Percentiles rank a stretch among this genome's conserved stretches.
These are phyloP conservation scores for Hemisphaericaspora subhashii DNA, from an alignment of 1,139 yeast genomes.

Conservation along the genomic window DNA sequence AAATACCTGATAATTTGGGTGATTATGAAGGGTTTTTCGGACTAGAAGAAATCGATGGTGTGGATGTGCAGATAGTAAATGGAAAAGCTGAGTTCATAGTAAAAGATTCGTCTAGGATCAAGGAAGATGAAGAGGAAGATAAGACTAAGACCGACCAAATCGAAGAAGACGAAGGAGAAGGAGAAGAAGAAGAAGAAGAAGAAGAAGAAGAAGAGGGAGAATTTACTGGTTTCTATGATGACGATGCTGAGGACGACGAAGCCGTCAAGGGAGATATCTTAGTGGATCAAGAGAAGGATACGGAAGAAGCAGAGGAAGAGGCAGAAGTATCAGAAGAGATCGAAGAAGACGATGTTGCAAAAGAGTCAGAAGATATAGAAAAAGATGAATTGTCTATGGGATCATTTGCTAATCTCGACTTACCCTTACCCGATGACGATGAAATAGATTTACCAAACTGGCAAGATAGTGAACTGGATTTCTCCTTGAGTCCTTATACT, in stretches of 20 bases:
- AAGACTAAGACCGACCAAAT: conserved; percentile 5
- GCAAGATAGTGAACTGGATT: conserved; percentile 32
- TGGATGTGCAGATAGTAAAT: conserved; percentile 66
- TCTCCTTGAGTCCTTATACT: conserved; percentile 51
- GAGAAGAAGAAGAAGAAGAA: no score
- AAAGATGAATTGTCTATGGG: conserved; percentile 18
- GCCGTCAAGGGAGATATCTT: conserved; percentile 11
- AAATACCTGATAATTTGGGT: conserved; percentile 78
- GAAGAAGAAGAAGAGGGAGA: conserved; percentile 14
- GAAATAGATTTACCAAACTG: conserved; percentile 58
- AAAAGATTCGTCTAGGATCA: conserved; percentile 34
- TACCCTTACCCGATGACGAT: conserved; percentile 40
- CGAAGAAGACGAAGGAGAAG: conserved; percentile 12
- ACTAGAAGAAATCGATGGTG: conserved; percentile 91
- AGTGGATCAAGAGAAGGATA: conserved; percentile 12
- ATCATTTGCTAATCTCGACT: conserved; percentile 24
- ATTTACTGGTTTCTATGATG: conserved; percentile 13
- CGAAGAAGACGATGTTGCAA: conserved; percentile 12
- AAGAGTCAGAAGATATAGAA: conserved; percentile 11
- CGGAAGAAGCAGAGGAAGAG: conserved; percentile 15
- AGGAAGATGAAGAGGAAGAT: conserved; percentile 14
- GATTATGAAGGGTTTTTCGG: conserved; percentile 92
- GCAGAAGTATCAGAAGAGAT: conserved; percentile 18
- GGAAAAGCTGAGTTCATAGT: conserved; percentile 67
- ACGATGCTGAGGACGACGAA: conserved; percentile 17